Percentiles rank a stretch among this genome's conserved stretches.
Conservation (phyloP, 441 rosid species). For the Macaranga tanarius region DNA sequence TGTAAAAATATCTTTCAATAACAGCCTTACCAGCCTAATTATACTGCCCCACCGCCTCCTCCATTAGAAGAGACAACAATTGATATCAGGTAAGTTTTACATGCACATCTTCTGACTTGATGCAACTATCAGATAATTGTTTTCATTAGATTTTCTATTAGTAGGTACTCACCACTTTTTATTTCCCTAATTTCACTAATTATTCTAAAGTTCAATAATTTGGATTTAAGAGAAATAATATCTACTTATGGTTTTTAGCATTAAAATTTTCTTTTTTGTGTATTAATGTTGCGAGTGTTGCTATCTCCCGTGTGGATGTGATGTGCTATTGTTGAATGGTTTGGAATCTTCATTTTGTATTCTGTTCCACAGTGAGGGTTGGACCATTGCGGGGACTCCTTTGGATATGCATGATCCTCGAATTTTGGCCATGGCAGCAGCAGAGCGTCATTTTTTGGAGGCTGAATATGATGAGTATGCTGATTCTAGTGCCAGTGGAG, state of each 20-base stretch:
- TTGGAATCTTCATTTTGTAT: neutral
- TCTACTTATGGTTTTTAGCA: neutral
- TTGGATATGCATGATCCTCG: constrained; percentile 84
- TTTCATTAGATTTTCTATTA: neutral
- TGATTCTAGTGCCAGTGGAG: constrained; percentile 76
- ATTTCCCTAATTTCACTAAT: neutral
- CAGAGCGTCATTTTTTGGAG: constrained; percentile 79
- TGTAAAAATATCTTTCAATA: neutral
- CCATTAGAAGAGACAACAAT: constrained; percentile 65
- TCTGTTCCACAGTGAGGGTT: constrained; percentile 58
- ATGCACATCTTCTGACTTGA: constrained; percentile 9
- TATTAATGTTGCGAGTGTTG: neutral
- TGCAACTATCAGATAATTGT: neutral
- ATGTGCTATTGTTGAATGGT: neutral
- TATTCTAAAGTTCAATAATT: neutral
- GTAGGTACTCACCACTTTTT: neutral
- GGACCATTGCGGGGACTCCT: constrained; percentile 86
- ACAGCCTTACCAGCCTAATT: constrained; percentile 71
- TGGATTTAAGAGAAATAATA: neutral
- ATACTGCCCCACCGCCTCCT: constrained; percentile 61
- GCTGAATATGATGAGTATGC: constrained; percentile 84
- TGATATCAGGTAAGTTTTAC: constrained; percentile 67
- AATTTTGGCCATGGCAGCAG: constrained; percentile 86
- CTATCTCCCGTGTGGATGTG: neutral
- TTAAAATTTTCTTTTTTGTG: neutral